Evolutionary conservation across 2,329 filamentous ascomycete genomes (phyloP).

Genomic region (Aspergillus japonicus): DNA sequence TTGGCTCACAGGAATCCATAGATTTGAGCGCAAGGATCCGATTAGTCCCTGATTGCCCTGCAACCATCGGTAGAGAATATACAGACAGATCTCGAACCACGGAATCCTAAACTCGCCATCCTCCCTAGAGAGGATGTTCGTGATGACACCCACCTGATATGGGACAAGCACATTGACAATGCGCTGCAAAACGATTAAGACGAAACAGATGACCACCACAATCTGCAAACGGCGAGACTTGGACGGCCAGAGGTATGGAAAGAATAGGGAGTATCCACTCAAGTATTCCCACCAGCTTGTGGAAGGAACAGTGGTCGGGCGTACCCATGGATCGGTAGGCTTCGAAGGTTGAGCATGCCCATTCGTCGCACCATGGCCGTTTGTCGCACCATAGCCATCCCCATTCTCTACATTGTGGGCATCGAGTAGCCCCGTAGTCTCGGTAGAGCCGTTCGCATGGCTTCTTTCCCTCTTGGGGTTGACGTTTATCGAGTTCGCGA

Average conservation of each 20-base stretch:
- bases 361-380: constrained; percentile 52
- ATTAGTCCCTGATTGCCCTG: constrained; percentile 88
- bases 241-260: constrained; percentile 94
- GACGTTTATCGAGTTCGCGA: constrained; percentile 48
- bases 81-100: constrained; percentile 71
- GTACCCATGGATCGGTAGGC: constrained; percentile 73
- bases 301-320: constrained; percentile 79
- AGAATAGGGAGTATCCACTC: constrained; percentile 87
- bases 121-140: constrained; percentile 66
- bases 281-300: constrained; percentile 97
- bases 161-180: constrained; percentile 85
- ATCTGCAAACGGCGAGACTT: constrained; percentile 73
- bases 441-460: constrained; percentile 40
- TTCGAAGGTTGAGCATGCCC: constrained; percentile 44
- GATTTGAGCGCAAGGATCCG: constrained; percentile 73
- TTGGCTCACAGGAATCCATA: constrained; percentile 97
- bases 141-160: constrained; percentile 74
- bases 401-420: constrained; percentile 48
- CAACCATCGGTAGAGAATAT: constrained; percentile 75
- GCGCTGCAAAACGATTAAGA: constrained; percentile 76
- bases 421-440: constrained; percentile 45
- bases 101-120: constrained; percentile 60
- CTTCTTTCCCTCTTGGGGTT: constrained; percentile 29
- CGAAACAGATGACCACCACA: constrained; percentile 77
- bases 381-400: constrained; percentile 51